Percentiles rank a stretch among this genome's conserved stretches.
Evolutionary conservation across 1,284 basidiomycete genomes (phyloP).

Genomic region (Albatrellus sp.): DNA sequence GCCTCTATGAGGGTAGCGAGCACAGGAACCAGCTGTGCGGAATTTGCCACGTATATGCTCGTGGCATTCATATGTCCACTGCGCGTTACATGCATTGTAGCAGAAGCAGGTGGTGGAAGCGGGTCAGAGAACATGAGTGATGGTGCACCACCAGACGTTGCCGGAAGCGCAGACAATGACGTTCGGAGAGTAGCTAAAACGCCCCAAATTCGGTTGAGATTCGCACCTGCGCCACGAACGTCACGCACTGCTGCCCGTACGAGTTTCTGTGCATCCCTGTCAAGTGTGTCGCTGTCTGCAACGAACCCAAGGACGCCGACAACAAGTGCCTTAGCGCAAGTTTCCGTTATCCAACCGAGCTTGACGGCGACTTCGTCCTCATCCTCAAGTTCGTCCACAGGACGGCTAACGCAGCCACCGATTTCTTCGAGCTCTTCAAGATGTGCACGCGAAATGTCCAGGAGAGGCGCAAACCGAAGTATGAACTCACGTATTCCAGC

Average conservation of each 20-base stretch:
- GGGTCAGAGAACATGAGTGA: slow-evolving; percentile 39
- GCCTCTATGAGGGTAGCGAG: slow-evolving; percentile 43
- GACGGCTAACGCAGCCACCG: slow-evolving; percentile 16
- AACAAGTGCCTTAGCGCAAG: slow-evolving; percentile 47
- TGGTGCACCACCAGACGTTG: slow-evolving; percentile 8
- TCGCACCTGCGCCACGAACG: slow-evolving; percentile 36
- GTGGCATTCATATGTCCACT: slow-evolving; percentile 22
- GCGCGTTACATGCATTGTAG: slow-evolving; percentile 23
- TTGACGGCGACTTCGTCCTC: slow-evolving; percentile 21
- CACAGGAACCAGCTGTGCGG: slow-evolving; percentile 56
- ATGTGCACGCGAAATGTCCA: slow-evolving; percentile 40
- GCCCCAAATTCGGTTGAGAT: slow-evolving; percentile 50
- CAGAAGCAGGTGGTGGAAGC: slow-evolving; percentile 31
- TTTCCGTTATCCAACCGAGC: slow-evolving; percentile 47
- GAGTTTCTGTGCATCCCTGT: slow-evolving; percentile 24
- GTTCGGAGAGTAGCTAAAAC: slow-evolving; percentile 37
- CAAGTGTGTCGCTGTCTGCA: slow-evolving; percentile 23
- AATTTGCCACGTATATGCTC: slow-evolving; percentile 25
- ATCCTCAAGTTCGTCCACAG: slow-evolving; percentile 19
- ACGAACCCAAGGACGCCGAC: slow-evolving; percentile 45
- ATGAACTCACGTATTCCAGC: slow-evolving; percentile 64
- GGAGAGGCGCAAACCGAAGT: slow-evolving; percentile 42
- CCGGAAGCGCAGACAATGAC: slow-evolving; percentile 11
- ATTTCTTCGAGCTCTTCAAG: slow-evolving; percentile 58
- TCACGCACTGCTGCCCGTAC: slow-evolving; percentile 36